These are phyloP conservation scores for Fusarium sacchari DNA, from an alignment of 2,329 filamentous ascomycete genomes.

Conservation along the genomic window DNA sequence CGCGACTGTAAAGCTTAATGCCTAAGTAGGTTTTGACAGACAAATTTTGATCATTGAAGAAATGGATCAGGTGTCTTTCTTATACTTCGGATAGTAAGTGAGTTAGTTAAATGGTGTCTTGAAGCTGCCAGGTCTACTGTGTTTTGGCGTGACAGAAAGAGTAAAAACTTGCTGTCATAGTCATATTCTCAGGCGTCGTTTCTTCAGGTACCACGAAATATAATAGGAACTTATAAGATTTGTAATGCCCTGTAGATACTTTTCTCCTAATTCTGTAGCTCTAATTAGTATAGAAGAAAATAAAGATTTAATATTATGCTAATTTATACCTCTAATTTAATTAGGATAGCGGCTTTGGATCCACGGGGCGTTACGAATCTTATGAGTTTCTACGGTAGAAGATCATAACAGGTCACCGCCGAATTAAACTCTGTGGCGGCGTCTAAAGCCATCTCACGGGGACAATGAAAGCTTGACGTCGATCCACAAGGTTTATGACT, in stretches of 20 bases:
- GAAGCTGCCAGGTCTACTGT: neutral
- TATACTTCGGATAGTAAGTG: neutral
- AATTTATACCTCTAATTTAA: too few relatives aligned
- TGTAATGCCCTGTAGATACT: too few relatives aligned
- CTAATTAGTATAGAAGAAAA: too few relatives aligned
- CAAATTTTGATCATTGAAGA: rapidly evolving
- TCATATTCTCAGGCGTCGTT: neutral
- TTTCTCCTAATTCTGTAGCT: too few relatives aligned
- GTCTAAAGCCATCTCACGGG: too few relatives aligned
- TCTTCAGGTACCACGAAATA: neutral
- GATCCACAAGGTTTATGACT: neutral
- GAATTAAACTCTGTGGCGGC: neutral
- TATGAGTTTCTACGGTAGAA: too few relatives aligned
- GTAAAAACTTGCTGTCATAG: too few relatives aligned
- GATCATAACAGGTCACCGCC: too few relatives aligned
- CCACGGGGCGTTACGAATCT: too few relatives aligned
- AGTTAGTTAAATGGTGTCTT: neutral
- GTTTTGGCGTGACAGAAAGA: neutral
- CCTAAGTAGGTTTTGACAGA: neutral
- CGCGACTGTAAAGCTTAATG: neutral
- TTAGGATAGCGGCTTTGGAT: too few relatives aligned
- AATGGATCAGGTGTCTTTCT: neutral
- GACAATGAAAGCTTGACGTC: neutral
- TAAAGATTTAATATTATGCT: too few relatives aligned
- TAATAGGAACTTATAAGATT: too few relatives aligned